Conservation (phyloP, 352 stramenopile genomes). For the Globisporangium perplexum region DNA sequence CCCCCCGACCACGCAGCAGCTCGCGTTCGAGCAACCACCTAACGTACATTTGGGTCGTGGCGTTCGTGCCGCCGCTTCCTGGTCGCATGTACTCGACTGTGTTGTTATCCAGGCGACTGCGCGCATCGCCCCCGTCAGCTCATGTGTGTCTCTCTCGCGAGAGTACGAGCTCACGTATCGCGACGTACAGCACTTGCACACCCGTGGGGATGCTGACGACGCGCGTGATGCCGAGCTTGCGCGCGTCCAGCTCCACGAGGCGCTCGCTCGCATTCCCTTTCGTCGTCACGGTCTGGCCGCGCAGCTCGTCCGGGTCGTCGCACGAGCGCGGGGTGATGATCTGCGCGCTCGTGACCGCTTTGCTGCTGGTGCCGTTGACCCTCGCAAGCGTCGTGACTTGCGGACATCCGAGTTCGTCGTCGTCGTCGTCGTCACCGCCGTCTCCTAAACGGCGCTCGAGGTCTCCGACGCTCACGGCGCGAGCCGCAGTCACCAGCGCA, state of each 20-base stretch:
- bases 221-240: conserved; percentile 3
- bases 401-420: conserved; percentile 13
- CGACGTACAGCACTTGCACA: conserved; percentile 6
- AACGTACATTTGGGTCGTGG: conserved; percentile 7
- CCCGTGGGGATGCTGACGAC: conserved; percentile 6
- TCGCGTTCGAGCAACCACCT: neutral
- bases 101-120: conserved; percentile 10
- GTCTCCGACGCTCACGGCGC: conserved; percentile 9
- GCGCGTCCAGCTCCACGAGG: conserved; percentile 7
- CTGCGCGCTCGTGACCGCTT: conserved; percentile 1
- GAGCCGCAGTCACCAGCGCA: neutral
- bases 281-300: conserved; percentile 16
- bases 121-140: neutral
- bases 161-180: neutral
- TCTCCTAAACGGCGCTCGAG: neutral
- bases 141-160: neutral
- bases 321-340: neutral
- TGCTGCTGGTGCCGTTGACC: conserved; percentile 5
- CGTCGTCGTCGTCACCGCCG: neutral
- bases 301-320: conserved; percentile 1
- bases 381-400: conserved; percentile 22
- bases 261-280: neutral
- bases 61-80: conserved; percentile 1
- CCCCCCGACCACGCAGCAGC: too few species aligned
- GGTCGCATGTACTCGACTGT: conserved; percentile 4